Evolutionary conservation across 2,329 filamentous ascomycete genomes (phyloP), one percentile per base, ranked within the genome.

Genomic region (Pestalotiopsis sp.): DNA sequence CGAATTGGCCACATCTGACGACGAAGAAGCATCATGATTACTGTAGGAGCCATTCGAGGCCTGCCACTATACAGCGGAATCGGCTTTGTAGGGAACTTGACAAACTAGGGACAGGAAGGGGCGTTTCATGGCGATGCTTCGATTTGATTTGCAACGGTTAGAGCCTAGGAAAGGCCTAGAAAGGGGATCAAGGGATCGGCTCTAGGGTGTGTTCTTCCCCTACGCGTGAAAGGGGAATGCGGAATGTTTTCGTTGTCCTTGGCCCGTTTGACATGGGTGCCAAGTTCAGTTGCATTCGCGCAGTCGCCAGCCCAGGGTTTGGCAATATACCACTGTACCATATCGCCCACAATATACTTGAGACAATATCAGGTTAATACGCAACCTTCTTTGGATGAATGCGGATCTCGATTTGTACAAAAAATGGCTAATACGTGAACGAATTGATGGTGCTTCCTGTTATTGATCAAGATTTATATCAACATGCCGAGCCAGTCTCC

Each of bases 51-150:
- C 27, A 36, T 39, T 27, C 7, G 13, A 27, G 41, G 36, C 20
- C 49, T 36, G 39, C 52, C 12, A 31, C 20, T 27, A 45, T n/a
- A 23, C 66, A 38, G 64, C 56, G 58, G 62, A 67, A 58, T 71
- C 63, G 39, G 62, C 70, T 73, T 72, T 65, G 68, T 70, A 66
- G 69, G 71, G 45, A 56, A 68, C 67, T 71, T 69, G 70, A 74
- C 45, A 52, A 66, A 74, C 70, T 73, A 69, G 71, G 74, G 75
- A 71, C 71, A 73, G 70, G 74, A 70, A 71, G 66, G 69, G 76
- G 76, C 75, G 76, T 78, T 77, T 72, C 71, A n/a, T 70, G 66
- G 66, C 64, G 67, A 69, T 68, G 68, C 70, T 73, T 73, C 65
- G 66, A 70, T 67, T 72, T 71, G 64, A 71, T 71, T 70, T 71